phyloP scores from a whole-genome alignment of 2,329 filamentous ascomycete genomes.

The Metarhizium guizhouense region DNA sequence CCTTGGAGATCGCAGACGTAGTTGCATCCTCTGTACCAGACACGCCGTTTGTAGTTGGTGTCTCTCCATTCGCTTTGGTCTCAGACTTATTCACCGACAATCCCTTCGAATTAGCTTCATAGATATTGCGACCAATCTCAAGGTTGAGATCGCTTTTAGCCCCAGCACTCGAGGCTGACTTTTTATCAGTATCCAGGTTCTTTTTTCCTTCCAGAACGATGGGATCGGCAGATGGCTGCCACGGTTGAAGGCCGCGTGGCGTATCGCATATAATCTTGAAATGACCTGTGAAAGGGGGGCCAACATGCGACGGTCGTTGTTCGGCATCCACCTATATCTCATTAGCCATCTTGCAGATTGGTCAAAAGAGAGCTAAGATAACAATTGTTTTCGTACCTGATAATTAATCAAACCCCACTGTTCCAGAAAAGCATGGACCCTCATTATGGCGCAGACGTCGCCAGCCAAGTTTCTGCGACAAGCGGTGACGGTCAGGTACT shows the following conservation, averaged over 20 bases:
- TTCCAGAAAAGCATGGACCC: constrained; percentile 93
- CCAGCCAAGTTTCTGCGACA: constrained; percentile 91
- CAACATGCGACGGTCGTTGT: constrained; percentile 88
- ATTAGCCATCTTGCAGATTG: background rate
- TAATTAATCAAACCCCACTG: constrained; percentile 99
- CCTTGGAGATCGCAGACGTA: constrained; percentile 57
- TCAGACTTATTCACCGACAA: constrained; percentile 61
- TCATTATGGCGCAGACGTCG: constrained; percentile 98
- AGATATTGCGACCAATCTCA: constrained; percentile 91
- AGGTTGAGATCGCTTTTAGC: constrained; percentile 78
- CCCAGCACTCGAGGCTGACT: constrained; percentile 55
- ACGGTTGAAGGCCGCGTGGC: constrained; percentile 85
- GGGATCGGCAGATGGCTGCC: constrained; percentile 81
- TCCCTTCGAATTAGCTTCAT: constrained; percentile 80
- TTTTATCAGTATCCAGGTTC: constrained; percentile 60
- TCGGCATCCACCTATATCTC: constrained; percentile 78
- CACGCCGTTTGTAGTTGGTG: constrained; percentile 55
- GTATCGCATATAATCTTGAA: constrained; percentile 96
- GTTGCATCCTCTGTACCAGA: constrained; percentile 48
- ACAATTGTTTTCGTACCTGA: constrained; percentile 52
- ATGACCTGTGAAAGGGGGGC: constrained; percentile 93
- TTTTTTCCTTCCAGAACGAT: constrained; percentile 53
- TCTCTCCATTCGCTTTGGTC: constrained; percentile 69
- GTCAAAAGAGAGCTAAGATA: background rate
- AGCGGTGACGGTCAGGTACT: constrained; percentile 95